These are phyloP conservation scores for Mycena maculata DNA, from an alignment of 768 basidiomycete species.

Conservation along the genomic window DNA sequence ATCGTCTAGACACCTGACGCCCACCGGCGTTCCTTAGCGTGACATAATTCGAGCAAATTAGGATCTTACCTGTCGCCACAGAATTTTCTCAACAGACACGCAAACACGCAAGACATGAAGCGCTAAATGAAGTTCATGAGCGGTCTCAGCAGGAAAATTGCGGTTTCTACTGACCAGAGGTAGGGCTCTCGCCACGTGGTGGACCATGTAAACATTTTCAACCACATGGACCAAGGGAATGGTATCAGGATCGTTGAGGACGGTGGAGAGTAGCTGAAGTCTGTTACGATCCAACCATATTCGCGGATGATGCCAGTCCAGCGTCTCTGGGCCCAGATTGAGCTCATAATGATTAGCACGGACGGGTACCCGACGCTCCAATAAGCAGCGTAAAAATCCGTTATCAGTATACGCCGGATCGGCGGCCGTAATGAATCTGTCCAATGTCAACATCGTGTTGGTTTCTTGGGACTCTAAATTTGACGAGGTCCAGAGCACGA, in stretches of 20 bases:
- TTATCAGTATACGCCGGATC: not conserved
- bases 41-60: not conserved
- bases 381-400: slow-evolving; percentile 23
- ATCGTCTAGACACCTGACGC: slow-evolving; percentile 11
- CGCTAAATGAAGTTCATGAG: not conserved
- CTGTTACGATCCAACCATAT: slow-evolving; percentile 20
- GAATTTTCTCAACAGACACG: slow-evolving; percentile 16
- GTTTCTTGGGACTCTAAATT: not conserved
- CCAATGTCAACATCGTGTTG: not conserved
- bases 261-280: slow-evolving; percentile 8
- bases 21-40: not conserved
- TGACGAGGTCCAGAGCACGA: slow-evolving; percentile 22
- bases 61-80: slow-evolving; percentile 1
- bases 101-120: slow-evolving; percentile 23
- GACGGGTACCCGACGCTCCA: not conserved
- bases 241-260: slow-evolving; percentile 15
- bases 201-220: slow-evolving; percentile 28
- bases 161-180: slow-evolving; percentile 24
- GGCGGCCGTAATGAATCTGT: slow-evolving; percentile 7
- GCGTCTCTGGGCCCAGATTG: slow-evolving; percentile 22
- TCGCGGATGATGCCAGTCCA: slow-evolving; percentile 27
- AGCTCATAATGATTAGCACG: slow-evolving; percentile 23
- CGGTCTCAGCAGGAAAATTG: too few relatives aligned
- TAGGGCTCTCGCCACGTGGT: slow-evolving; percentile 4
- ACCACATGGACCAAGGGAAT: slow-evolving; percentile 8